phyloP scores from a whole-genome alignment of 2,329 filamentous ascomycete species.

The Chaetomium sp. region DNA sequence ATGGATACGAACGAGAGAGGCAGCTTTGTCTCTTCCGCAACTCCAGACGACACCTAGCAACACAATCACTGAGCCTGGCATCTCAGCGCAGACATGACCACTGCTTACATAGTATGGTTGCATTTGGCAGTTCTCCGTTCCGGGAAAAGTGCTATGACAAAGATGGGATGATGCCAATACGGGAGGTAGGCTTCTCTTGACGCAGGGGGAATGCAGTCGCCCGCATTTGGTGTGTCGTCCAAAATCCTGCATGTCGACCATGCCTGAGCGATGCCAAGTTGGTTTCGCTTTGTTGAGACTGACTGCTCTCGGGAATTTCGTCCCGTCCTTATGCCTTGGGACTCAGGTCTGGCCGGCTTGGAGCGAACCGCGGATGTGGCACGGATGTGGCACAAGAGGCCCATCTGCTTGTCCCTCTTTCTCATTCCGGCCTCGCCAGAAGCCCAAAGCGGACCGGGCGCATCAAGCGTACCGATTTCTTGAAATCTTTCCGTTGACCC shows the following conservation, averaged over 20 bases:
- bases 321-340: slow-evolving; percentile 33
- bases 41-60: not conserved
- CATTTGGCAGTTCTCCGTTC: not conserved
- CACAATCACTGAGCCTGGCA: not conserved
- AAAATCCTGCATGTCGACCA: slow-evolving; percentile 16
- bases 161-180: slow-evolving; percentile 7
- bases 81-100: not conserved
- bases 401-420: slow-evolving; percentile 17
- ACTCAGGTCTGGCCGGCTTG: slow-evolving; percentile 21
- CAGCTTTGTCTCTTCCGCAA: not conserved
- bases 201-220: slow-evolving; percentile 1
- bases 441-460: slow-evolving; percentile 27
- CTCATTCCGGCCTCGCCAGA: slow-evolving; percentile 22
- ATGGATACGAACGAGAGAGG: not conserved
- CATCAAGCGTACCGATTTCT: slow-evolving; percentile 26
- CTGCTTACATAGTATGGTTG: not conserved
- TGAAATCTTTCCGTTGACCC: slow-evolving; percentile 27
- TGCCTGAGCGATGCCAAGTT: slow-evolving; percentile 18
- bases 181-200: slow-evolving; percentile 1
- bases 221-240: slow-evolving; percentile 17
- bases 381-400: slow-evolving; percentile 28
- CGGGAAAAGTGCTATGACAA: not conserved
- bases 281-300: slow-evolving; percentile 22
- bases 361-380: slow-evolving; percentile 29
- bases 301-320: slow-evolving; percentile 31